These are phyloP conservation scores for Waltergamsia citrina DNA, from an alignment of 2,329 filamentous ascomycete genomes.

Conservation along the genomic window DNA sequence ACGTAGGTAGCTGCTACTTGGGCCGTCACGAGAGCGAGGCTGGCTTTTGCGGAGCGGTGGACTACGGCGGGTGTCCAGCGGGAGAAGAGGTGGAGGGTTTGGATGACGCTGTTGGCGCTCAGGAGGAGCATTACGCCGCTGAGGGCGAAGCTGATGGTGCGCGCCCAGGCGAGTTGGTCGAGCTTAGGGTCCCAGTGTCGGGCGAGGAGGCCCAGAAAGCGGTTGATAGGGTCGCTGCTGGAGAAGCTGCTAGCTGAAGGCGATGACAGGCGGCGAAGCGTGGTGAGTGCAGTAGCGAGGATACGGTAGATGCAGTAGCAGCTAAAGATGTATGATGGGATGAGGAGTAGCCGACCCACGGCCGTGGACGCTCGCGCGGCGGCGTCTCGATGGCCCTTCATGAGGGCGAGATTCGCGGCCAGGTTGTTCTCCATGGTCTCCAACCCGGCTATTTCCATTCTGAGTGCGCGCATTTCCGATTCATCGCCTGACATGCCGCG, in stretches of 20 bases:
- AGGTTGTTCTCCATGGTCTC: conserved; percentile 71
- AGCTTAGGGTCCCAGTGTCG: conserved; percentile 78
- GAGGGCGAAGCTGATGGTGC: conserved; percentile 75
- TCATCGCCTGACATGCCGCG: conserved; percentile 53
- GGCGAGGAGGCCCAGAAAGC: conserved; percentile 68
- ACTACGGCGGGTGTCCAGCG: conserved; percentile 65
- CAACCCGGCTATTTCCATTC: conserved; percentile 69
- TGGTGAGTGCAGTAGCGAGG: conserved; percentile 59
- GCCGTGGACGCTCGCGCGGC: conserved; percentile 59
- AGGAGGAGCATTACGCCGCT: conserved; percentile 75
- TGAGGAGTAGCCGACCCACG: conserved; percentile 53
- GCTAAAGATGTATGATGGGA: conserved; percentile 60
- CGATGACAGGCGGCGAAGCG: conserved; percentile 43
- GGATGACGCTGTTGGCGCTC: conserved; percentile 73
- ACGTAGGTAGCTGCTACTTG: conserved; percentile 82
- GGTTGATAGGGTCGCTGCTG: conserved; percentile 73
- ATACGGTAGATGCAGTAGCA: conserved; percentile 82
- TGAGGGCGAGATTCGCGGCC: conserved; percentile 50
- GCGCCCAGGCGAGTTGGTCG: conserved; percentile 74
- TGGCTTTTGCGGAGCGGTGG: conserved; percentile 62
- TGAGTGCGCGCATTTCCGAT: conserved; percentile 50
- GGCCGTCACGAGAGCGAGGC: conserved; percentile 63
- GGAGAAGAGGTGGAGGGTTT: conserved; percentile 74
- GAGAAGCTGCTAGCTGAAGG: conserved; percentile 37
- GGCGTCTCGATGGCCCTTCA: conserved; percentile 53